Base-by-base conservation (phyloP, 768 basidiomycete species). In the Hysterangium stoloniferum region DNA sequence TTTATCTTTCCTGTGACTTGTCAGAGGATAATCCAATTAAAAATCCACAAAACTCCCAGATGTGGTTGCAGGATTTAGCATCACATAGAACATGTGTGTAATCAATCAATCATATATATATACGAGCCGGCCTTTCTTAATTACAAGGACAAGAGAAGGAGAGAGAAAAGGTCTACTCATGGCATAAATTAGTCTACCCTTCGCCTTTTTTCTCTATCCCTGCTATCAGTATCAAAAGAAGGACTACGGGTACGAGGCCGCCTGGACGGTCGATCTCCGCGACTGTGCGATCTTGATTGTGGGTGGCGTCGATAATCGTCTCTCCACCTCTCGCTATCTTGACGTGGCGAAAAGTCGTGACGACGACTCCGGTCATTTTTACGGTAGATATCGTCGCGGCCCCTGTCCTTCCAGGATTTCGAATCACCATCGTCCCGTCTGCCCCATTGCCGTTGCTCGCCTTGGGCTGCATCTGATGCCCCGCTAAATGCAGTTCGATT, bases 191-290 rank as follows among this genome's bases (percentile, higher is more conserved):
- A 66, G 38, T 63, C 62, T 15, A 63, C 46, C 27, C 68, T 57
- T 35, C 67, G 59, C 41, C 67, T 63, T 58, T 70, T 70, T 19
- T 62, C 66, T 25, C 41, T 15, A 48, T 48, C 49, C 31, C 58
- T 59, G 9, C 62, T 57, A 11, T 58, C 59, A 20, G 50, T 32
- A 20, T 64, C 62, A 12, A 51, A 47, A 11, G 65, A 67, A 37
- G 64, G 62, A 35, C 60, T 60, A 29, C 65, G 53, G 24, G 63
- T 59, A 25, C 60, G 53, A 27, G 58, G 44, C 28, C 56, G 33
- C 58, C 60, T 31, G 44, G 38, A 31, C 29, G n/a, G 24, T 28
- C 33, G 41, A 11, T 46, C 47, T 12, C 45, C 48, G 28, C 42
- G 29, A 22, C 25, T 48, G 20, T 35, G 52, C 12, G 45, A 48